Base-by-base conservation (phyloP, 441 rosid genomes). In the Gossypium schwendimanii region DNA sequence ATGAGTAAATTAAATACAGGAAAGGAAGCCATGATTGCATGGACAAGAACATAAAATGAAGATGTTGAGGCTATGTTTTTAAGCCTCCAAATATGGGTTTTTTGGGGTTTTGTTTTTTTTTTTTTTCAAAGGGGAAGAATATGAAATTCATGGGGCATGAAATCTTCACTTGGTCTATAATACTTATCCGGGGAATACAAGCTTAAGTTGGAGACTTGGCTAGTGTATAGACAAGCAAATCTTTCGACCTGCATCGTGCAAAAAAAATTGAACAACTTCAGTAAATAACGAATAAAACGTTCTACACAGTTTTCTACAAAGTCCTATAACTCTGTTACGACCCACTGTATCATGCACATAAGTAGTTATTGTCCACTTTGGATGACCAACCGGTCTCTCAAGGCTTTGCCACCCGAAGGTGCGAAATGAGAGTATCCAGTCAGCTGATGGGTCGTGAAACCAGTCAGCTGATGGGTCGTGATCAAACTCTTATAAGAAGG, bases 171-270 rank as follows among this genome's bases (percentile, higher is more conserved):
- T 15, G 98, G 99, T 79, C 97, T 82, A 79, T 95, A 95, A 75
- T 95, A 95, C 76, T 91, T 95, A 87, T 95, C 91, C 0, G 98
- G 97, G 1, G 99, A 95, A 81, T 95, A 93, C 75, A 91, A 81
- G 75, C 94, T 82, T 73, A 95, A 73, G 87, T 95, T 95, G 45
- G 97, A 91, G 54, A 95, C 96, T 77, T 91, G 95, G 84, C 99
- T 88, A 1, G 97, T 91, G 78, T 93, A 95, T 20, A 95, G 96
- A 83, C 99, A 95, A 2, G 99, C 99, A 68, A 95, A 95, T 85
- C 99, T 93, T 85, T 95, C 99, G 11, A 95, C 99, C 99, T 95
- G 87, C 44, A 60, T 60, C 31, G 20, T n/a, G 15, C 57, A 47
- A 76, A 9, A 26, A 69, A 5, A 78, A 55, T 36, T 2, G 24